phyloP scores from a whole-genome alignment of 2,329 filamentous ascomycete species.

The Nothomitra cinnamomea region DNA sequence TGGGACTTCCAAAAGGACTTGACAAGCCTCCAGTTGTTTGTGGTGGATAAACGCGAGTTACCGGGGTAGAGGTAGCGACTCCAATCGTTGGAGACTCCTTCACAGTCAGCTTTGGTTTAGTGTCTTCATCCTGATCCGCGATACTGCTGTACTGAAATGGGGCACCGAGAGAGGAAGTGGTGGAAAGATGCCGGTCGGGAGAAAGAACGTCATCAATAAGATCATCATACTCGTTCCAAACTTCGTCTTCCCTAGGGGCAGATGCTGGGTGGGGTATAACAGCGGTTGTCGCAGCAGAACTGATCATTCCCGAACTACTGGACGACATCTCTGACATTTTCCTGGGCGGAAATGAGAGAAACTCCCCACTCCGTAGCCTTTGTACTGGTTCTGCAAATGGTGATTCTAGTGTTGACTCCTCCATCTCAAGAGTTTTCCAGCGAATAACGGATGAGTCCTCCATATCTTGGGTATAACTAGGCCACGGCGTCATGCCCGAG shows the following conservation, averaged over 20 bases:
- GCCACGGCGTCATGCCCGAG: neutral
- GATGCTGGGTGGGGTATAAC: constrained; percentile 44
- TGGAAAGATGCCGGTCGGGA: constrained; percentile 14
- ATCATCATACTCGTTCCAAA: constrained; percentile 92
- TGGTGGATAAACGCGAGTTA: neutral
- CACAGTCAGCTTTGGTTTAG: neutral
- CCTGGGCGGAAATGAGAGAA: constrained; percentile 55
- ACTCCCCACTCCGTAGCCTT: constrained; percentile 31
- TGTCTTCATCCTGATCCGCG: neutral
- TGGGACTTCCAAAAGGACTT: constrained; percentile 14
- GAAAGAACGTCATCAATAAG: constrained; percentile 55
- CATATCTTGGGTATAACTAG: neutral
- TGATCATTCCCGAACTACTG: constrained; percentile 44
- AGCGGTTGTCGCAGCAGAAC: constrained; percentile 45
- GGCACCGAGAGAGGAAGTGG: neutral
- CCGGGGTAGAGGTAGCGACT: neutral
- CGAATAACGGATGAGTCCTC: constrained; percentile 18
- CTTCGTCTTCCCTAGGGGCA: constrained; percentile 61
- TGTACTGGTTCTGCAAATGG: neutral
- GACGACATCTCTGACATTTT: constrained; percentile 56
- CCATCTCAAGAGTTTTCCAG: constrained; percentile 20
- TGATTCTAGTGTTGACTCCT: neutral
- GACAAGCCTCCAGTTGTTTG: neutral
- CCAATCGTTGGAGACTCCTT: constrained; percentile 2
- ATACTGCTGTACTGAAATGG: neutral